phyloP scores from a whole-genome alignment of 2,329 filamentous ascomycete genomes.

The Beauveria varroae region DNA sequence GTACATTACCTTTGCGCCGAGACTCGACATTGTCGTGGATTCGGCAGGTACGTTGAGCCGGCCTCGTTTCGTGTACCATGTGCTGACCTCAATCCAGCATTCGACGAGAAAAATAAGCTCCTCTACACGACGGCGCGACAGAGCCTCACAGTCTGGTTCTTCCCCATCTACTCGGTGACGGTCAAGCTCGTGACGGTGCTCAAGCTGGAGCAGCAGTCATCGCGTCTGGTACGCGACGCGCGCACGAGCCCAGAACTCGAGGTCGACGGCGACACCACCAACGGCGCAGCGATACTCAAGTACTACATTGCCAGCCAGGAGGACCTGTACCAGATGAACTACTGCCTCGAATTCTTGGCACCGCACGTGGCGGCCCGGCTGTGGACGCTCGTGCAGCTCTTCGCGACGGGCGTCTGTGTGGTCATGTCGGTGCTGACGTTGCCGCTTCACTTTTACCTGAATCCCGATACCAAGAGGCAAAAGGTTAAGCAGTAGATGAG shows the following conservation, averaged over 20 bases:
- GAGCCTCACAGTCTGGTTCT: conserved; percentile 66
- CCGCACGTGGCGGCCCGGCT: conserved; percentile 52
- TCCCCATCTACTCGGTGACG: conserved; percentile 65
- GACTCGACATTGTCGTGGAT: conserved; percentile 60
- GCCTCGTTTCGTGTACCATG: no score
- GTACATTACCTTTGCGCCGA: conserved; percentile 78
- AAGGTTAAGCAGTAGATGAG: conserved; percentile 2
- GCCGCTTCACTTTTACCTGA: conserved; percentile 27
- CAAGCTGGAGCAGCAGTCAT: conserved; percentile 43
- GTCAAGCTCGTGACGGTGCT: conserved; percentile 64
- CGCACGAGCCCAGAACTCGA: conserved; percentile 13
- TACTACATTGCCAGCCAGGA: conserved; percentile 74
- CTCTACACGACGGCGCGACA: conserved; percentile 71
- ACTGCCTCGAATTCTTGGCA: conserved; percentile 65
- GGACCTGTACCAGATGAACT: conserved; percentile 71
- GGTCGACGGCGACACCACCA: conserved; percentile 17
- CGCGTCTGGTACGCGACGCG: conserved; percentile 18
- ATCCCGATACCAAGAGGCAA: conserved; percentile 14
- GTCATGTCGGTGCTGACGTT: conserved; percentile 41
- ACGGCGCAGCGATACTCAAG: conserved; percentile 1
- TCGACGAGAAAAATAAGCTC: conserved; percentile 56
- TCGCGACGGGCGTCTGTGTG: conserved; percentile 58
- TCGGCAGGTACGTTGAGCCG: conserved; percentile 34
- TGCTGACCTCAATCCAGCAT: conserved; percentile 40
- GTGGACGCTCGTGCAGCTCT: conserved; percentile 51